Evolutionary conservation across 2,329 filamentous ascomycete genomes (phyloP).

Genomic region (Nothomitra cinnamomea): DNA sequence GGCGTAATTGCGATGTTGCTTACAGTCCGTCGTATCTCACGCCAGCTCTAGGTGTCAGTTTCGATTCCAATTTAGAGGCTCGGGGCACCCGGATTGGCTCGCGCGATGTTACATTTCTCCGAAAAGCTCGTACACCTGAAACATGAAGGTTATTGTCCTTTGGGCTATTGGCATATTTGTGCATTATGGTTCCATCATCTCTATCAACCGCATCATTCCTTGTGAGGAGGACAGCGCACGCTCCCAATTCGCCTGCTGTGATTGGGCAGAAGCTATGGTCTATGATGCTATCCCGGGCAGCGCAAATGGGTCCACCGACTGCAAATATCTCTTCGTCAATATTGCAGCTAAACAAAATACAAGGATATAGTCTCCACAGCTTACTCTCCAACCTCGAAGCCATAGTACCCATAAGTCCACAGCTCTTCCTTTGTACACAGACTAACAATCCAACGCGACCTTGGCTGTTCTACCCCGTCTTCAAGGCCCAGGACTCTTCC

Average conservation of each 20-base stretch:
- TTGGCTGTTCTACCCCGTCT: background rate
- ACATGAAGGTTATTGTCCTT: background rate
- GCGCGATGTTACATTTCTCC: background rate
- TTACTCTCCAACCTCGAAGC: constrained; percentile 4
- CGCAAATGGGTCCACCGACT: constrained; percentile 4
- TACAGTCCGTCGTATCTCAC: constrained; percentile 5
- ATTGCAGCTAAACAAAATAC: background rate
- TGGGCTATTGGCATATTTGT: background rate
- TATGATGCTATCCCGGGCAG: background rate
- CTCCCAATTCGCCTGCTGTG: background rate
- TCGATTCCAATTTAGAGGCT: background rate
- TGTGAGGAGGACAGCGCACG: constrained; percentile 1
- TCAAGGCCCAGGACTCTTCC: background rate
- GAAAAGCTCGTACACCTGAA: background rate
- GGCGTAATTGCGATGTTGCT: background rate
- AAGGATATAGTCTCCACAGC: background rate
- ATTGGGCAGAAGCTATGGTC: background rate
- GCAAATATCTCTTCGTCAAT: background rate
- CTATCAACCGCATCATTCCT: background rate
- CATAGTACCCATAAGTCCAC: background rate
- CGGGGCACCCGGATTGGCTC: constrained; percentile 1
- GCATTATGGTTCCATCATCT: background rate
- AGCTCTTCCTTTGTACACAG: background rate
- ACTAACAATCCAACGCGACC: background rate
- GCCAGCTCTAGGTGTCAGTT: background rate